phyloP scores from a whole-genome alignment of 83 land plant genomes.

The Diphasiastrum complanatum region DNA sequence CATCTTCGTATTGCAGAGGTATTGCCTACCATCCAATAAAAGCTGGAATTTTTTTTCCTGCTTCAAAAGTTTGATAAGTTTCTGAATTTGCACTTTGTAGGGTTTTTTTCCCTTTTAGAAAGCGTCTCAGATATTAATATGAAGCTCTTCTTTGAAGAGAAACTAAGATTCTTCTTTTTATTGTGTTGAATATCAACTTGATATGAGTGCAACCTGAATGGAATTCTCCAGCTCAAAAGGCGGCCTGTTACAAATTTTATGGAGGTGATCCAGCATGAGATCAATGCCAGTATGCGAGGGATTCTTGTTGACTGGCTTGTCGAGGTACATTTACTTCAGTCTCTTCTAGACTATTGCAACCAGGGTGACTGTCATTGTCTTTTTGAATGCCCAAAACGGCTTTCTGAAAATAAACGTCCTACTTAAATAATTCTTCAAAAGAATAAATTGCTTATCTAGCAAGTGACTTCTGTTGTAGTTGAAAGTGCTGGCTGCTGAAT shows the following conservation, averaged over 20 bases:
- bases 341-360: not conserved
- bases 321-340: conserved; percentile 20
- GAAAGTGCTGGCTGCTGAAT: not conserved
- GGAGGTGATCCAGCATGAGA: too few relatives aligned
- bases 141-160: not conserved
- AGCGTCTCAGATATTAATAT: not conserved
- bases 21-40: not conserved
- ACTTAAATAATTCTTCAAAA: too few relatives aligned
- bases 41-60: not conserved
- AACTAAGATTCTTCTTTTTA: too few relatives aligned
- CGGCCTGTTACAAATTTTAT: not conserved
- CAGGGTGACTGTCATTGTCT: not conserved
- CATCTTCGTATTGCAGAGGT: conserved; percentile 35
- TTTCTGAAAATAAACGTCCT: too few relatives aligned
- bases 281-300: too few relatives aligned
- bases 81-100: not conserved
- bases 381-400: too few relatives aligned
- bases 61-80: not conserved
- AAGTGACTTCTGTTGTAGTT: not conserved
- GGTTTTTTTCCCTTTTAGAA: too few relatives aligned
- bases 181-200: too few relatives aligned
- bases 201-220: too few relatives aligned
- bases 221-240: not conserved
- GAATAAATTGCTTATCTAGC: too few relatives aligned
- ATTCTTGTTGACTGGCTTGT: too few relatives aligned